phyloP scores from a whole-genome alignment of 164 flowering plant species.

The Buxus sempervirens region DNA sequence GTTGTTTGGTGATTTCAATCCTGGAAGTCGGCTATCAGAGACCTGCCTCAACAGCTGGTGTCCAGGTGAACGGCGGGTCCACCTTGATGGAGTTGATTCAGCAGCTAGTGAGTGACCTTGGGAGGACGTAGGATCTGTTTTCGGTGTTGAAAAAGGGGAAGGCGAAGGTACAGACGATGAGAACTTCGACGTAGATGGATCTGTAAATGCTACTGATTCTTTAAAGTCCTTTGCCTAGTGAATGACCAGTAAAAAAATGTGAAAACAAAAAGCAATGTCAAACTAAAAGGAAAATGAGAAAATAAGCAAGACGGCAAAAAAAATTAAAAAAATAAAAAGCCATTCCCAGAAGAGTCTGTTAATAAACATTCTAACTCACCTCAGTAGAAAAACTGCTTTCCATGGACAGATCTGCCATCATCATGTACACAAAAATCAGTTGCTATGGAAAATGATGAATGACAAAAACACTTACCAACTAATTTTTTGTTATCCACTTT shows the following conservation, averaged over 20 bases:
- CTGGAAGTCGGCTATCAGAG: conserved; percentile 55
- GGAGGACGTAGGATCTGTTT: conserved; percentile 31
- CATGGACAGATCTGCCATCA: conserved; percentile 39
- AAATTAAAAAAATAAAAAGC: neutral
- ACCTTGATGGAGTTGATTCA: conserved; percentile 51
- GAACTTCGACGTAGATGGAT: conserved; percentile 38
- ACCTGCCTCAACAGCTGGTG: conserved; percentile 56
- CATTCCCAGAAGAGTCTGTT: neutral
- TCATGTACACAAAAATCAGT: conserved; percentile 15
- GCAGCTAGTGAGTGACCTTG: conserved; percentile 28
- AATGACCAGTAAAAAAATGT: neutral
- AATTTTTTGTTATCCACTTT: too few relatives aligned
- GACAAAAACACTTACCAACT: neutral
- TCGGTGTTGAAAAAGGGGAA: conserved; percentile 36
- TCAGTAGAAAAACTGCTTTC: conserved; percentile 36
- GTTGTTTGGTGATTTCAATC: conserved; percentile 51
- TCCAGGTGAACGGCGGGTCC: conserved; percentile 58
- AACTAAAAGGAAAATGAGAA: neutral
- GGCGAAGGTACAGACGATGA: conserved; percentile 51
- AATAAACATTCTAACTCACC: conserved; percentile 42
- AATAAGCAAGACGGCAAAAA: neutral
- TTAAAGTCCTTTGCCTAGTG: conserved; percentile 45
- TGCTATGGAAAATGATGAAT: neutral
- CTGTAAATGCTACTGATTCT: conserved; percentile 39
- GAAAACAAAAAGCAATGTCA: conserved; percentile 2